Evolutionary conservation across 352 stramenopile species (phyloP).

Genomic region (Globisporangium canariense): DNA sequence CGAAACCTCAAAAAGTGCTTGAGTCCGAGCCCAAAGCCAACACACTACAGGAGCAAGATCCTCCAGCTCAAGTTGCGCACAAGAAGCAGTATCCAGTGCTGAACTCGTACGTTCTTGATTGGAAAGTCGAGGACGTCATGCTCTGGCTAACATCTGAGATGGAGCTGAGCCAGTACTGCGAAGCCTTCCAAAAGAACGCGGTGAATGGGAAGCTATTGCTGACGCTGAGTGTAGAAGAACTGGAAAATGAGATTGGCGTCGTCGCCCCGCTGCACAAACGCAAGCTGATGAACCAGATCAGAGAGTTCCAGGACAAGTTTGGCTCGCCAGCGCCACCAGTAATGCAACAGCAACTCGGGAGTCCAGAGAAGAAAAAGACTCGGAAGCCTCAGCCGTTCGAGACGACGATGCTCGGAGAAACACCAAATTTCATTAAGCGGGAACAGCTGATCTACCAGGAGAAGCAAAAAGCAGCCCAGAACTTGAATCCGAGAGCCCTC

Average conservation of each 20-base stretch:
- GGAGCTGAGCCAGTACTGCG: conserved; percentile 41
- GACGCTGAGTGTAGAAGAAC: conserved; percentile 34
- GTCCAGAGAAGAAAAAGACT: conserved; percentile 11
- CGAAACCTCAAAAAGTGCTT: background rate
- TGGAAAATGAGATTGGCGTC: conserved; percentile 34
- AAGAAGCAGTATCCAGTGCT: conserved; percentile 1
- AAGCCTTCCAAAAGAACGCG: conserved; percentile 31
- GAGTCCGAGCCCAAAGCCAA: background rate
- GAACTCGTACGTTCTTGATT: conserved; percentile 29
- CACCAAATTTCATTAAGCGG: conserved; percentile 35
- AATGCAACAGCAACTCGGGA: background rate
- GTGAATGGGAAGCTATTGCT: conserved; percentile 45
- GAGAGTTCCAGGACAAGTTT: conserved; percentile 35
- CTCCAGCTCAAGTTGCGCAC: background rate
- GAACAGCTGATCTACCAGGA: conserved; percentile 35
- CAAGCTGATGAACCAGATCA: conserved; percentile 44
- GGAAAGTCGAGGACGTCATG: conserved; percentile 51
- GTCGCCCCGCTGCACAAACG: conserved; percentile 34
- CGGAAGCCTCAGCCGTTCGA: conserved; percentile 5
- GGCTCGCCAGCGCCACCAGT: conserved; percentile 13
- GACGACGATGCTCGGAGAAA: conserved; percentile 20
- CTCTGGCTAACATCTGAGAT: conserved; percentile 45
- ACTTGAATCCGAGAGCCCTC: background rate
- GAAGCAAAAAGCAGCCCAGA: conserved; percentile 19
- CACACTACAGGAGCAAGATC: no score